Conservation (phyloP, 2,329 filamentous ascomycete species). For the Aspergillus sp. region DNA sequence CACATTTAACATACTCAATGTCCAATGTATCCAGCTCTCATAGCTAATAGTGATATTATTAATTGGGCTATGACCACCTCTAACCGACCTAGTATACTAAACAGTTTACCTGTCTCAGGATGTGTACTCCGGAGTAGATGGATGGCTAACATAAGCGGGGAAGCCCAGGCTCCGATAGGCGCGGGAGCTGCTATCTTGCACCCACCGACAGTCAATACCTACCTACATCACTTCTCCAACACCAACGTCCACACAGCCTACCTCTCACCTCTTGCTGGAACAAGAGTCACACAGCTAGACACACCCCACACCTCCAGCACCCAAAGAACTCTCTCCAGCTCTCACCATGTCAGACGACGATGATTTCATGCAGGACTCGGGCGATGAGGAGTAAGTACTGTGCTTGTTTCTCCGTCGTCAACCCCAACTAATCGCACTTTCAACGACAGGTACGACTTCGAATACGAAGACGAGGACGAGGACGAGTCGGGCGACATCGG, state of each 20-base stretch:
- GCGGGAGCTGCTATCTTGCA: conserved; percentile 6
- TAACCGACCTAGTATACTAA: no score
- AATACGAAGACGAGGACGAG: conserved; percentile 92
- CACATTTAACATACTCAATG: no score
- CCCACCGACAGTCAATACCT: not conserved
- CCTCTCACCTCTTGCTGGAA: not conserved
- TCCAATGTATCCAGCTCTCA: no score
- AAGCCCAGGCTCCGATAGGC: conserved; percentile 18
- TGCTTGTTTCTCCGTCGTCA: not conserved
- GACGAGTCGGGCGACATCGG: conserved; percentile 85
- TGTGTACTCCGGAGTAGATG: no score
- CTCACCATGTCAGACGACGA: conserved; percentile 72
- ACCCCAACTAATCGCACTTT: not conserved
- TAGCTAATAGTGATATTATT: no score
- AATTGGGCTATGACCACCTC: no score
- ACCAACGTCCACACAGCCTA: not conserved
- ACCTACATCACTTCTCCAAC: not conserved
- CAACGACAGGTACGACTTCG: conserved; percentile 77
- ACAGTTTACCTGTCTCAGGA: no score
- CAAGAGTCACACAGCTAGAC: not conserved
- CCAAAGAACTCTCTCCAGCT: not conserved
- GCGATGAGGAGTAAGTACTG: conserved; percentile 70
- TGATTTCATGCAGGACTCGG: conserved; percentile 92
- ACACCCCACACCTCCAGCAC: not conserved
- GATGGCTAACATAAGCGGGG: conserved; percentile 1